Evolutionary conservation across 495 filamentous ascomycete genomes (phyloP).

Genomic region (Articulospora tetracladia): DNA sequence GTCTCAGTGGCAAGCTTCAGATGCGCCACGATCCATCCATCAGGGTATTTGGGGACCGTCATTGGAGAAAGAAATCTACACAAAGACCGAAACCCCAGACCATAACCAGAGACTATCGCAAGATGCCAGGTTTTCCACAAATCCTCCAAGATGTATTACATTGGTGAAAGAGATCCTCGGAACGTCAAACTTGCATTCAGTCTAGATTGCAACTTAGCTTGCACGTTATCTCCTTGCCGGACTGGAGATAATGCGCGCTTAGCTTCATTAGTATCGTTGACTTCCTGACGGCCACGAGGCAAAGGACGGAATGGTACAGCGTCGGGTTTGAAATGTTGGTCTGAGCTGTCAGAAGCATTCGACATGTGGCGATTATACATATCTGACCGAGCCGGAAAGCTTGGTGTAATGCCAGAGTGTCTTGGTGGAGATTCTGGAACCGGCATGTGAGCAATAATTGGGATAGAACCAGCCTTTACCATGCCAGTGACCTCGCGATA

Average conservation of each 20-base stretch:
- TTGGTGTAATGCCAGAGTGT: too few species aligned
- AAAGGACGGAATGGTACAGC: background rate
- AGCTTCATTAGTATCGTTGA: background rate
- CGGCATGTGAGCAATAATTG: background rate
- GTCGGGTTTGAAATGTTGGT: background rate
- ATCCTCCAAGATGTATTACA: too few species aligned
- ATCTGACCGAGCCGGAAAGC: background rate
- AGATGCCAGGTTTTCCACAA: too few species aligned
- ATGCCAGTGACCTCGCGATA: too few species aligned
- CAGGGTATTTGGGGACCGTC: background rate
- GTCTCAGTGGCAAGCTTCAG: background rate
- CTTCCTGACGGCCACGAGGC: background rate
- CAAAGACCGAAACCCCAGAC: background rate
- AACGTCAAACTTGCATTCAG: background rate
- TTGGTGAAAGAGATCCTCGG: background rate
- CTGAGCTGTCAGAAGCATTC: background rate
- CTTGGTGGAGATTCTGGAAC: background rate
- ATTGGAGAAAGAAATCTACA: background rate
- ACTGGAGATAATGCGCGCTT: constrained; percentile 1
- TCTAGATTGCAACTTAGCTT: constrained; percentile 2
- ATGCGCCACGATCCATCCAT: background rate
- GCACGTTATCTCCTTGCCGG: constrained; percentile 7
- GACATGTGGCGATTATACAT: background rate
- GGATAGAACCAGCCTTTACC: too few species aligned
- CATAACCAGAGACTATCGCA: background rate